Conservation (phyloP, 73 alveolate species). For the Paramecium primaurelia region DNA sequence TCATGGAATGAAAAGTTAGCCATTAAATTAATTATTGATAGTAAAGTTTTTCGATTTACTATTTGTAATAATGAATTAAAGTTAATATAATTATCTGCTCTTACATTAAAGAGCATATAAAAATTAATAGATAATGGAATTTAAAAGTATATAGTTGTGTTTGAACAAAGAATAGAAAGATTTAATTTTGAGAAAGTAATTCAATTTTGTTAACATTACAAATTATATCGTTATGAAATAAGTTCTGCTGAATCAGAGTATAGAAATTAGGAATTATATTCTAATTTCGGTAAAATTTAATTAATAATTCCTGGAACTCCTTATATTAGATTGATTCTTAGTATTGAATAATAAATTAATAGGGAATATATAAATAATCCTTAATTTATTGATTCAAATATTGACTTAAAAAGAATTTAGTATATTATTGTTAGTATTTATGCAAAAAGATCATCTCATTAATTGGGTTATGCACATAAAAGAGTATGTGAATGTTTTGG, state of each 20-base stretch:
- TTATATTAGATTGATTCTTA: not conserved
- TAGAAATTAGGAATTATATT: not conserved
- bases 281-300: not conserved
- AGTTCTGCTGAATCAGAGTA: not conserved
- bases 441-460: not conserved
- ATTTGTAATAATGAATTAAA: slow-evolving; percentile 35
- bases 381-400: not conserved
- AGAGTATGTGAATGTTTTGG: not conserved
- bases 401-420: not conserved
- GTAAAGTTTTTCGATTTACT: not conserved
- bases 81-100: not conserved
- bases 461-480: not conserved
- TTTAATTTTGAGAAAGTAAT: not conserved
- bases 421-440: not conserved
- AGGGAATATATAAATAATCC: not conserved
- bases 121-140: not conserved
- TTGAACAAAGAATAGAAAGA: not conserved
- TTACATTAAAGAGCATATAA: not conserved
- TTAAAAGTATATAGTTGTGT: not conserved
- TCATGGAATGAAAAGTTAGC: not conserved
- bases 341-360: not conserved
- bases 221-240: not conserved
- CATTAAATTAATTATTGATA: not conserved
- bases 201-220: not conserved
- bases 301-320: slow-evolving; percentile 13